These are phyloP conservation scores for Phytophthora macrochlamydospora DNA, from an alignment of 352 stramenopile genomes.

Conservation along the genomic window DNA sequence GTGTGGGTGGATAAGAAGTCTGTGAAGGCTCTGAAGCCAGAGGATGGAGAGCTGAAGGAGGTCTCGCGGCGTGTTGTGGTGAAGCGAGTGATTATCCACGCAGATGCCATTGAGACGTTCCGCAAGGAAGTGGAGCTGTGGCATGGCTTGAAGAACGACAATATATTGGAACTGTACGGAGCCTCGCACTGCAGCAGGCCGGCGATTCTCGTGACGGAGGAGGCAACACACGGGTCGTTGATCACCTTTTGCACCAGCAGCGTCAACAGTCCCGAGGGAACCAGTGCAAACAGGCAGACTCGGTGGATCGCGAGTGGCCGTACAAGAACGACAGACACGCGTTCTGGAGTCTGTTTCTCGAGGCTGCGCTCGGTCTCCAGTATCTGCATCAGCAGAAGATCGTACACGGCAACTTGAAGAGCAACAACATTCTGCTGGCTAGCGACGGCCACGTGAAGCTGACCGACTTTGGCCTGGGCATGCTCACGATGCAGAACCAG, in stretches of 20 bases:
- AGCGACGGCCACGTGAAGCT: slow-evolving; percentile 16
- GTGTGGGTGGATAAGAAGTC: slow-evolving; percentile 25
- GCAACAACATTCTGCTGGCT: slow-evolving; percentile 22
- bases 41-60: not conserved
- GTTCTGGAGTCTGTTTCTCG: slow-evolving; percentile 10
- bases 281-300: too few species aligned
- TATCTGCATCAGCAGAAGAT: slow-evolving; percentile 47
- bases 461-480: slow-evolving; percentile 20
- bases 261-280: not conserved
- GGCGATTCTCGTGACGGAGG: slow-evolving; percentile 26
- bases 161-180: slow-evolving; percentile 33
- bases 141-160: slow-evolving; percentile 22
- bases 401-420: slow-evolving; percentile 28
- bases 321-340: not conserved
- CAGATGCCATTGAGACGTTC: slow-evolving; percentile 29
- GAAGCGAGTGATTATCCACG: slow-evolving; percentile 22
- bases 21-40: slow-evolving; percentile 6
- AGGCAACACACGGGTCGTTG: slow-evolving; percentile 21
- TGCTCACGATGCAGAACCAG: slow-evolving; percentile 20
- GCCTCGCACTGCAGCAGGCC: slow-evolving; percentile 34
- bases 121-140: slow-evolving; percentile 37
- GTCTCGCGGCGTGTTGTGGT: slow-evolving; percentile 11
- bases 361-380: slow-evolving; percentile 34
- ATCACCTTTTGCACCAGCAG: slow-evolving; percentile 14
- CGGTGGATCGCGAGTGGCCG: too few species aligned